Evolutionary conservation across 345 rosid genomes (phyloP).

Genomic region (Microthlaspi erraticum): DNA sequence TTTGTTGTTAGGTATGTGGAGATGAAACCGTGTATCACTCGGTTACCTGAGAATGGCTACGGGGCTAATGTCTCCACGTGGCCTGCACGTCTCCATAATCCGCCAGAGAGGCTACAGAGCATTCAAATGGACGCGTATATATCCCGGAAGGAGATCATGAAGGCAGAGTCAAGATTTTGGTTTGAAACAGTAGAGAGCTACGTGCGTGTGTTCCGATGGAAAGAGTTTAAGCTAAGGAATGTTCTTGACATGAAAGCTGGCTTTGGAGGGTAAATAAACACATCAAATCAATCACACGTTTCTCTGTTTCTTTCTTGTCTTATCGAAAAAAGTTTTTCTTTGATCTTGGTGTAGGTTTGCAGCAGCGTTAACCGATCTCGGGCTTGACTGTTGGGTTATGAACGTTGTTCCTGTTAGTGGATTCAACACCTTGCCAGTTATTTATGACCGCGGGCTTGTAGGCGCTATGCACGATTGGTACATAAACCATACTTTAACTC

Average conservation of each 20-base stretch:
- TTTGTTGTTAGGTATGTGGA: conserved; percentile 56
- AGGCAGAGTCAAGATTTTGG: conserved; percentile 72
- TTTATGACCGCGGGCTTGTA: conserved; percentile 68
- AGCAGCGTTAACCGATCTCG: conserved; percentile 59
- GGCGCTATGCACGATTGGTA: conserved; percentile 82
- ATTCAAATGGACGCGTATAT: conserved; percentile 62
- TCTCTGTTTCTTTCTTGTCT: neutral
- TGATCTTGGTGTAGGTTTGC: conserved; percentile 56
- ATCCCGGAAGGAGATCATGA: conserved; percentile 65
- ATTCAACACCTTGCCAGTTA: conserved; percentile 71
- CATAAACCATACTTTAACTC: neutral
- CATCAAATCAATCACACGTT: conserved; percentile 21
- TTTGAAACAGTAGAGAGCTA: conserved; percentile 57
- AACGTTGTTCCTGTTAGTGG: conserved; percentile 63
- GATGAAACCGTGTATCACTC: conserved; percentile 58
- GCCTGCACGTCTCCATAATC: conserved; percentile 66
- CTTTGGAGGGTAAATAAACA: conserved; percentile 62
- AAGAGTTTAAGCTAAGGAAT: conserved; percentile 54
- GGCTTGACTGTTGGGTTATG: conserved; percentile 69
- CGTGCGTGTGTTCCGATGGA: conserved; percentile 60
- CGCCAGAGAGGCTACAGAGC: conserved; percentile 67
- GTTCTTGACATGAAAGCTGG: conserved; percentile 78
- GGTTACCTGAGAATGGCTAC: conserved; percentile 58
- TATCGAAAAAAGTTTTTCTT: neutral
- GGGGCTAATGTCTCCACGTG: conserved; percentile 63